These are phyloP conservation scores for Hysterium pulicare DNA, from an alignment of 2,329 filamentous ascomycete genomes.

Conservation along the genomic window DNA sequence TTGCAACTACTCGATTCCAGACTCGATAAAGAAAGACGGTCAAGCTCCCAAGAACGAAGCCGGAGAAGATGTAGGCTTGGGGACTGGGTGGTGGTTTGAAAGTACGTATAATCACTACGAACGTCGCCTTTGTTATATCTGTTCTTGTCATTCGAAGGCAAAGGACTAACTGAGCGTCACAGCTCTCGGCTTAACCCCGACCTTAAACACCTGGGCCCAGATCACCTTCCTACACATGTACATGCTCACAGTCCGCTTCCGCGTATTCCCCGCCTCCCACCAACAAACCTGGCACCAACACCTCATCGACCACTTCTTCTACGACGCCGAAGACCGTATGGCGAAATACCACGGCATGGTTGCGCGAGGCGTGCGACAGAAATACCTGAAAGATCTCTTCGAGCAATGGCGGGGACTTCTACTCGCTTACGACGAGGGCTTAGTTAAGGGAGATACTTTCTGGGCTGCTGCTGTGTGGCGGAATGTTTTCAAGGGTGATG, in stretches of 20 bases:
- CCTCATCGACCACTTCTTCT: constrained; percentile 93
- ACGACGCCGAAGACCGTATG: constrained; percentile 81
- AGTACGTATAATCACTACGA: constrained; percentile 59
- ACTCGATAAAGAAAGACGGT: constrained; percentile 62
- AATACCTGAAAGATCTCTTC: constrained; percentile 80
- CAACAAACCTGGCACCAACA: constrained; percentile 81
- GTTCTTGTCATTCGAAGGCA: too few species aligned
- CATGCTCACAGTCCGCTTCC: constrained; percentile 77
- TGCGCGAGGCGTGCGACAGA: constrained; percentile 54
- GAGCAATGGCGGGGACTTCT: constrained; percentile 87
- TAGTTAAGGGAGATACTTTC: constrained; percentile 72
- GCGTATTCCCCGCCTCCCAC: constrained; percentile 68
- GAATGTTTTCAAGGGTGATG: constrained; percentile 78
- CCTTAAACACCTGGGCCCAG: constrained; percentile 94
- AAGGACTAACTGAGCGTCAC: too few species aligned
- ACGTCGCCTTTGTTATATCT: too few species aligned
- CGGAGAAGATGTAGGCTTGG: constrained; percentile 78
- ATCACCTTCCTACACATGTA: constrained; percentile 97
- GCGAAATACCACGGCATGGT: constrained; percentile 70
- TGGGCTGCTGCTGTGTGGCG: constrained; percentile 85
- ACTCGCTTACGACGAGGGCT: constrained; percentile 78
- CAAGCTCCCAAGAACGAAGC: constrained; percentile 68
- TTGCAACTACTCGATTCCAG: constrained; percentile 73
- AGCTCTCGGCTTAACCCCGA: constrained; percentile 78
- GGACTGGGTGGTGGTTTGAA: constrained; percentile 76